Evolutionary conservation across 768 basidiomycete genomes (phyloP).

Genomic region (Pleurotus giganteus): DNA sequence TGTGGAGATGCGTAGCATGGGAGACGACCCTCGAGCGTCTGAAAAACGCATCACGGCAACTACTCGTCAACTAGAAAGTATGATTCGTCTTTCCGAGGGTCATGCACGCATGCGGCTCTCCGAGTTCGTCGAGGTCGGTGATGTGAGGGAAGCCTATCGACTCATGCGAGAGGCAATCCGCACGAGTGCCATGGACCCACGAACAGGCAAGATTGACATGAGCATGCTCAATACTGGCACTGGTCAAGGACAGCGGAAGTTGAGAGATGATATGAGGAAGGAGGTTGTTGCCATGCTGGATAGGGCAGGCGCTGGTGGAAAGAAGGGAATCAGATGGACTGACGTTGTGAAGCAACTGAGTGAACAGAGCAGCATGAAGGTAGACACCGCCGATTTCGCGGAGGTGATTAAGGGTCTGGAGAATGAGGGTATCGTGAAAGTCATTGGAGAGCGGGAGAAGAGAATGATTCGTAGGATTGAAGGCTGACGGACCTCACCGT

Average conservation of each 20-base stretch:
- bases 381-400: slow-evolving; percentile 78
- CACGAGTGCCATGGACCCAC: slow-evolving; percentile 92
- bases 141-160: slow-evolving; percentile 90
- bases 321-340: slow-evolving; percentile 72
- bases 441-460: slow-evolving; percentile 84
- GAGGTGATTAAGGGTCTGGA: slow-evolving; percentile 77
- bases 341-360: slow-evolving; percentile 79
- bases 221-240: slow-evolving; percentile 93
- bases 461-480: slow-evolving; percentile 76
- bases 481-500: slow-evolving; percentile 18
- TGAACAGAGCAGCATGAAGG: slow-evolving; percentile 79
- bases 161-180: slow-evolving; percentile 96
- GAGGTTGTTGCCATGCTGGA: slow-evolving; percentile 73
- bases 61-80: slow-evolving; percentile 93
- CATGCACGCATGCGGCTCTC: slow-evolving; percentile 97
- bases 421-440: slow-evolving; percentile 83
- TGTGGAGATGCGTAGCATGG: slow-evolving; percentile 91
- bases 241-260: slow-evolving; percentile 77
- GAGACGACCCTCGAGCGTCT: slow-evolving; percentile 79
- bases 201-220: slow-evolving; percentile 97
- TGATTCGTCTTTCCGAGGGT: slow-evolving; percentile 95
- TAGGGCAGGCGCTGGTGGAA: slow-evolving; percentile 43
- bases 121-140: slow-evolving; percentile 77
- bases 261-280: slow-evolving; percentile 87
- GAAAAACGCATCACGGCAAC: slow-evolving; percentile 98